Percentiles rank a stretch among this genome's conserved stretches.
Conservation (phyloP, 345 rosid genomes). For the Triadica sebifera region DNA sequence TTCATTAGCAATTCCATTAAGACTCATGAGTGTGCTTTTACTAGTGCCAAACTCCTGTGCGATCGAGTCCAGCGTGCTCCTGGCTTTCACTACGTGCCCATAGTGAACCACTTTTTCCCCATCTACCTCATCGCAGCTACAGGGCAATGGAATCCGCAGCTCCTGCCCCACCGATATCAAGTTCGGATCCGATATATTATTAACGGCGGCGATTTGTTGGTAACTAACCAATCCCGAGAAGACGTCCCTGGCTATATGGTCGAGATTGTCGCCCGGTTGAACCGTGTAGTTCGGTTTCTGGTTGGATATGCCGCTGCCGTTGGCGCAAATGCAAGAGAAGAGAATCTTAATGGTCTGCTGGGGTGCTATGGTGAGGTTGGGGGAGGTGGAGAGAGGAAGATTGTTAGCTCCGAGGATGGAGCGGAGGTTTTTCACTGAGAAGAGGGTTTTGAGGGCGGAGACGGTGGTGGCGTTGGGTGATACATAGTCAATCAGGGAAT, state of each 20-base stretch:
- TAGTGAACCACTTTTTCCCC: conserved; percentile 28
- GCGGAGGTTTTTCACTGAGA: conserved; percentile 24
- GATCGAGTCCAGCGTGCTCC: conserved; percentile 25
- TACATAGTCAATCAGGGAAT: conserved; percentile 22
- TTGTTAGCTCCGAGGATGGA: conserved; percentile 29
- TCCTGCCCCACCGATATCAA: conserved; percentile 8
- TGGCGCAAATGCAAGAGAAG: conserved; percentile 24
- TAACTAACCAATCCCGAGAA: conserved; percentile 13
- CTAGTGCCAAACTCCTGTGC: conserved; percentile 20
- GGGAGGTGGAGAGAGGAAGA: conserved; percentile 18
- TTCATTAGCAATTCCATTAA: conserved; percentile 16
- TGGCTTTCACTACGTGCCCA: conserved; percentile 22
- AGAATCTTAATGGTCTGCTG: conserved; percentile 21
- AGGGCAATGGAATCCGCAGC: conserved; percentile 31
- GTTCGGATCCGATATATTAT: not conserved
- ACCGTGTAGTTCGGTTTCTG: conserved; percentile 18
- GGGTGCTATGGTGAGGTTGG: conserved; percentile 17
- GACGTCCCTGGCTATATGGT: conserved; percentile 26
- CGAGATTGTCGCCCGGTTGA: conserved; percentile 7
- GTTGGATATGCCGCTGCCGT: conserved; percentile 27
- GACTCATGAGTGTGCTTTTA: not conserved
- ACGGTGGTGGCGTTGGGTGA: conserved; percentile 21
- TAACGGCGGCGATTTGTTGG: conserved; percentile 20
- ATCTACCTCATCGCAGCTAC: conserved; percentile 29
- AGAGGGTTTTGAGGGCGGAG: conserved; percentile 23